Evolutionary conservation across 495 filamentous ascomycete genomes (phyloP).

Genomic region (Tuber microsphaerosporum): DNA sequence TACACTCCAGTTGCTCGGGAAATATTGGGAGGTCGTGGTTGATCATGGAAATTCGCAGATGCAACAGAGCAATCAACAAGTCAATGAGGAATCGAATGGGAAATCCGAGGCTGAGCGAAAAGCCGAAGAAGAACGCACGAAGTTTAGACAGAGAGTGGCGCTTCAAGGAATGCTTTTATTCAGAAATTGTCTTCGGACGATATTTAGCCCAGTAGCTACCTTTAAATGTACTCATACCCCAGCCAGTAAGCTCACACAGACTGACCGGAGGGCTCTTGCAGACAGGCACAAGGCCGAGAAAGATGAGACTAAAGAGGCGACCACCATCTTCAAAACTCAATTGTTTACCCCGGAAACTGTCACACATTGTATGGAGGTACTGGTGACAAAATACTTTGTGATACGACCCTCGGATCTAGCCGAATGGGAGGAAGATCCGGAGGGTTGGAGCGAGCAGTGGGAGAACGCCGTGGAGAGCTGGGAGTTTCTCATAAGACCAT

Average conservation of each 20-base stretch:
- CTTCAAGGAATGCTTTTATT: slow-evolving; percentile 75
- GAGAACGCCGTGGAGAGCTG: slow-evolving; percentile 70
- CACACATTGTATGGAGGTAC: slow-evolving; percentile 66
- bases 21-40: slow-evolving; percentile 75
- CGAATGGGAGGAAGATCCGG: slow-evolving; percentile 85
- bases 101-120: slow-evolving; percentile 47
- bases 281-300: slow-evolving; percentile 51
- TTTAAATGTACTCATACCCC: slow-evolving; percentile 55
- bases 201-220: slow-evolving; percentile 67
- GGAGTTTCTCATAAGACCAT: slow-evolving; percentile 82
- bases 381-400: slow-evolving; percentile 81
- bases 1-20: slow-evolving; percentile 62
- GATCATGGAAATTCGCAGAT: slow-evolving; percentile 66
- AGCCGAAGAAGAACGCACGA: slow-evolving; percentile 46
- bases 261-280: slow-evolving; percentile 11
- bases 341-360: slow-evolving; percentile 70
- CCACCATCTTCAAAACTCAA: slow-evolving; percentile 56
- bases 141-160: slow-evolving; percentile 65
- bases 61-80: slow-evolving; percentile 45
- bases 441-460: slow-evolving; percentile 84
- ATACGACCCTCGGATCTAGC: slow-evolving; percentile 77
- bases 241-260: slow-evolving; percentile 6
- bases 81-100: slow-evolving; percentile 43
- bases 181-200: slow-evolving; percentile 75
- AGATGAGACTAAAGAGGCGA: slow-evolving; percentile 52